Evolutionary conservation across 1,284 basidiomycete species (phyloP).

Genomic region (Puccinia hordei): DNA sequence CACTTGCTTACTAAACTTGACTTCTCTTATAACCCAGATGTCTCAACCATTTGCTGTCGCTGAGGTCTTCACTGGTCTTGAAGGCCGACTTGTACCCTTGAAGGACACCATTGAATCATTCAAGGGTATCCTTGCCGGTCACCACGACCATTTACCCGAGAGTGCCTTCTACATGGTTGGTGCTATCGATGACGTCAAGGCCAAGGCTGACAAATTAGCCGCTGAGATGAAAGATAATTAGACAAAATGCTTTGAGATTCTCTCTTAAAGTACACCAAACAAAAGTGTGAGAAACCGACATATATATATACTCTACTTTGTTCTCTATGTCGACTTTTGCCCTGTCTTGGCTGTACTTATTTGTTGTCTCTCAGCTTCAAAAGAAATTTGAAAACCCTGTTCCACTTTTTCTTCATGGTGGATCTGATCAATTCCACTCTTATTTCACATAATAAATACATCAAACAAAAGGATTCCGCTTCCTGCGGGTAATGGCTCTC

Average conservation of each 20-base stretch:
- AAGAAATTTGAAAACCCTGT: constrained; percentile 3
- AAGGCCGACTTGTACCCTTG: constrained; percentile 89
- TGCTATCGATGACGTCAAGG: constrained; percentile 90
- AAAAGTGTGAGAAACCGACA: background rate
- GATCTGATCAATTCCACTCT: background rate
- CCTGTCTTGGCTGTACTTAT: constrained; percentile 12
- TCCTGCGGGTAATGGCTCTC: background rate
- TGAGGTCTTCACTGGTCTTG: constrained; percentile 98
- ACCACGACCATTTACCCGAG: constrained; percentile 86
- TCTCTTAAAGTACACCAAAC: constrained; percentile 7
- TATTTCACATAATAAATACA: background rate
- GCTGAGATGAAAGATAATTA: constrained; percentile 70
- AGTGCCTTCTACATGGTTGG: constrained; percentile 68
- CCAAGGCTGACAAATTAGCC: constrained; percentile 92
- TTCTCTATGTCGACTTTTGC: constrained; percentile 2
- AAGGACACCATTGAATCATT: constrained; percentile 91
- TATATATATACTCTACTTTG: constrained; percentile 17
- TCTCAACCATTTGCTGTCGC: constrained; percentile 99
- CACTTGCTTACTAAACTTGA: constrained; percentile 53
- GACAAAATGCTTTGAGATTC: background rate
- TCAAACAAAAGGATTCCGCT: background rate
- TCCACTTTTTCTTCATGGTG: background rate
- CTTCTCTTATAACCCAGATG: constrained; percentile 68
- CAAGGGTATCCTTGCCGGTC: constrained; percentile 90
- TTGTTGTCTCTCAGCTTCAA: constrained; percentile 12